Conservation (phyloP, 371 early-diverging fungal genomes). For the Gilbertella persicaria region DNA sequence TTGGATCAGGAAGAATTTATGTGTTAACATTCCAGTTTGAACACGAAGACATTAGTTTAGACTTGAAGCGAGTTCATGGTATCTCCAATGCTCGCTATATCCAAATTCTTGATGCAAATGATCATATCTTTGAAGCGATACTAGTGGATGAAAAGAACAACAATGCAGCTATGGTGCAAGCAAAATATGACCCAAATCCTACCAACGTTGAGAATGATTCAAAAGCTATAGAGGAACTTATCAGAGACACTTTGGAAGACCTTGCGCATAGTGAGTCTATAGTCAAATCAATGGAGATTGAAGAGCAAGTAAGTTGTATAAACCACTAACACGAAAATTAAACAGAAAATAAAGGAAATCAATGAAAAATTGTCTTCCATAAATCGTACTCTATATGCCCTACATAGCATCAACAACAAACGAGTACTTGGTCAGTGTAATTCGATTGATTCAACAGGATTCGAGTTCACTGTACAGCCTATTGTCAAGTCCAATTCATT, state of each 20-base stretch:
- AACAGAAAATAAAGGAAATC: neutral
- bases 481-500: slow-evolving; percentile 6
- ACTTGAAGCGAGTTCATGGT: neutral
- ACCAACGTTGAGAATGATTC: slow-evolving; percentile 6
- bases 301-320: slow-evolving; percentile 2
- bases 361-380: slow-evolving; percentile 11
- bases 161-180: neutral
- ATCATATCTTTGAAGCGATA: slow-evolving; percentile 1
- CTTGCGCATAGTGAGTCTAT: slow-evolving; percentile 8
- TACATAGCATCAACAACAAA: slow-evolving; percentile 12
- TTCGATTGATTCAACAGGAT: slow-evolving; percentile 21
- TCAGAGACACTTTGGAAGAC: slow-evolving; percentile 9
- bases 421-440: slow-evolving; percentile 11
- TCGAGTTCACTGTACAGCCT: slow-evolving; percentile 20
- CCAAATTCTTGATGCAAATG: neutral
- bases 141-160: no score
- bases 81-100: neutral
- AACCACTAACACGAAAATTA: neutral
- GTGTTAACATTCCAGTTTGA: neutral
- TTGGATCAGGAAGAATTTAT: slow-evolving; percentile 4
- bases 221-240: neutral
- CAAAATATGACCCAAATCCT: slow-evolving; percentile 2
- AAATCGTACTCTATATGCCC: slow-evolving; percentile 23
- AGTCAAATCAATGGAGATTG: slow-evolving; percentile 2
- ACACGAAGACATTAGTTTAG: neutral